Percentiles rank a stretch among this genome's conserved stretches.
phyloP scores from a whole-genome alignment of 73 alveolate genomes.

The Breviolum minutum region DNA sequence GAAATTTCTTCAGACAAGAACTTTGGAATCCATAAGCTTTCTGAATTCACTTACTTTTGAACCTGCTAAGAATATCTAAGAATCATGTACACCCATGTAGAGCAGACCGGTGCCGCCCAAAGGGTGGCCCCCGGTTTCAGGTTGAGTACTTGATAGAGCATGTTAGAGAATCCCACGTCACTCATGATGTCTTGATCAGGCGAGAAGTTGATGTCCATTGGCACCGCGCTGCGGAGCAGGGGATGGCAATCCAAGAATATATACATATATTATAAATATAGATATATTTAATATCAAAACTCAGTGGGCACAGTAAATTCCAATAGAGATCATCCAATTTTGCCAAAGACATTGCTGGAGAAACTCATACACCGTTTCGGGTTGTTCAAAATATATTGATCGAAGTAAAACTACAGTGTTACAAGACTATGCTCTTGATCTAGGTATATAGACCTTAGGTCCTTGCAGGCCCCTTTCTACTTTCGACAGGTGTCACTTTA shows the following conservation, averaged over 20 bases:
- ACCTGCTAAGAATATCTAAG: neutral
- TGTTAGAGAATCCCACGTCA: neutral
- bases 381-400: no score
- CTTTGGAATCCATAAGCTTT: neutral
- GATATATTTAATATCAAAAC: no score
- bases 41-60: neutral
- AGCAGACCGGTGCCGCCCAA: slow-evolving; percentile 3
- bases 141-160: neutral
- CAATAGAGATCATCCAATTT: no score
- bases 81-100: neutral
- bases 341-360: no score
- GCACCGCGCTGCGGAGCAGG: neutral
- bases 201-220: neutral
- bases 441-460: no score
- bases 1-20: neutral
- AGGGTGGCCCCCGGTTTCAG: neutral
- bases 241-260: neutral
- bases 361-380: no score
- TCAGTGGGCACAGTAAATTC: no score
- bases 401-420: no score
- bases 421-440: no score
- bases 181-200: neutral
- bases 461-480: no score
- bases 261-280: neutral
- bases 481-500: no score